Evolutionary conservation across 495 filamentous ascomycete genomes (phyloP), one percentile per base, ranked within the genome.

Genomic region (Aspergillus hancockii): DNA sequence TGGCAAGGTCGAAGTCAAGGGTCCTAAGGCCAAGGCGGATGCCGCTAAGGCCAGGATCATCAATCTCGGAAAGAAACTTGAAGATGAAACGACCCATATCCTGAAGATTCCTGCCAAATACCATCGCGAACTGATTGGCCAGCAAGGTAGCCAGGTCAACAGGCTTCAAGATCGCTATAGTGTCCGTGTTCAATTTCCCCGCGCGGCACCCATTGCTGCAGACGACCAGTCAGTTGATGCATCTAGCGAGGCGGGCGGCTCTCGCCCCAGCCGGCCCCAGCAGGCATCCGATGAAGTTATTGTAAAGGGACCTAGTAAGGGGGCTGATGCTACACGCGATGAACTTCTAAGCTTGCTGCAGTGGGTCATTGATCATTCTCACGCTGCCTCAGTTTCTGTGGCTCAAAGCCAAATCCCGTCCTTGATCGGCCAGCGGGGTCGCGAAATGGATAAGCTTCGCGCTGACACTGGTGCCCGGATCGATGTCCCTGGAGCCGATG

Each of bases 141-240:
- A 83, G 61, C 83, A 84, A 59, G 86, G 86, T 36, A 80, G 70
- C 64, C 84, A 88, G 67, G 83, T 89, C 61, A 86, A 87, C 64
- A 78, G 84, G 49, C 76, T 89, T 13, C 90, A 96, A 72, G 88
- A 89, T 46, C 86, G 91, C 43, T 97, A 98, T 78, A 86, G 88
- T 60, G 93, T 97, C 41, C 88, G 92, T 53, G 91, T 99, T 61
- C 91, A 95, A 71, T 98, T 99, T 79, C 94, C 94, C 43, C 85
- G 89, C 22, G 86, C 85, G 4, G 72, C 81, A 8, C 43, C 43
- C n/a, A 77, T 81, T 45, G 66, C 65, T 55, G 85, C 82, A 58
- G 93, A 95, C 58, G 89, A 88, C 57, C 85, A 88, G 58, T 87
- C 84, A 52, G 81, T 77, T 1, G 93, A 93, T 67, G 83, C 79